Base-by-base conservation (phyloP, 371 early-diverging fungal species). In the Actinomortierella ambigua region DNA sequence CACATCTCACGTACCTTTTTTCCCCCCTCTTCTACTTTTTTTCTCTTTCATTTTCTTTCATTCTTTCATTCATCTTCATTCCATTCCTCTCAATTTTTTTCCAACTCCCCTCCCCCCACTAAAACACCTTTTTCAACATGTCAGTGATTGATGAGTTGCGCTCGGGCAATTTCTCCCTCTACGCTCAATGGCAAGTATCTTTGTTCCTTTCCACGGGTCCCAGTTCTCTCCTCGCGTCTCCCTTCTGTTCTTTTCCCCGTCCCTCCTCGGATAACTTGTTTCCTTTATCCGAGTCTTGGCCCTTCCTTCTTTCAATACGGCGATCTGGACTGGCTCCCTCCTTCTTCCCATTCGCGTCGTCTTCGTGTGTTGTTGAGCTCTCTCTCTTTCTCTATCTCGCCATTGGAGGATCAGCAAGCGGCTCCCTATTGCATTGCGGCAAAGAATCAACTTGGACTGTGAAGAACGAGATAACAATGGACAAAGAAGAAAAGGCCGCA, bases 181-280 rank as follows among this genome's bases (percentile, higher is more conserved):
- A 69, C 23, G 70, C 64, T 44, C 70, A 69, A 46, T 69, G 70
- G 70, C 60, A 71, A 66, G 60, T 56, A 27, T n/a, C 26, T 23
- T 41, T 22, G 11, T 54, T 8, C 2, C 13, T 24, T 8, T 22
- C 23, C 3, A 23, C 43, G n/a, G n/a, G n/a, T n/a, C 34, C 34
- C 34, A 34, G 7, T 11, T 34, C 34, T 34, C 34, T 6, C 34
- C 34, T n/a, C n/a, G n/a, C n/a, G n/a, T n/a, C n/a, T n/a, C 34
- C 11, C 11, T 34, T 6, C 34, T 6, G 11, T 34, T 34, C 11
- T 34, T 34, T 34, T 34, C 11, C 34, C 7, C 11, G 34, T 11
- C 11, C 11, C 11, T 34, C 4, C 34, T 11, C 11, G 7, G 4
- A 34, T 11, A 34, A 4, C 34, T 17, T 15, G 17, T 46, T 20